Conservation (phyloP, 1,284 basidiomycete genomes). For the Pseudozyma thailandica region DNA sequence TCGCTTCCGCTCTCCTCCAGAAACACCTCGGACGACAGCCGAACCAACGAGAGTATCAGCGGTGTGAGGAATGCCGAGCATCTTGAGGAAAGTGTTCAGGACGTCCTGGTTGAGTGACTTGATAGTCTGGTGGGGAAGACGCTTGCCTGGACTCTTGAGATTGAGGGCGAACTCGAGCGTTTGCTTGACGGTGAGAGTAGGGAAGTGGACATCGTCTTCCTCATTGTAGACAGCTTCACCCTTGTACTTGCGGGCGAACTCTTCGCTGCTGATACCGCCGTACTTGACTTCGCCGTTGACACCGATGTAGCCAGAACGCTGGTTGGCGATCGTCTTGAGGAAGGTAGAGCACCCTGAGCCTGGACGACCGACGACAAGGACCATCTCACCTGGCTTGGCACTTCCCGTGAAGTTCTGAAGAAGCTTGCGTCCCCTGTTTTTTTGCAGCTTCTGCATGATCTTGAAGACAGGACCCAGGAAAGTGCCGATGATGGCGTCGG, state of each 20-base stretch:
- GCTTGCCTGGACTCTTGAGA: constrained; percentile 53
- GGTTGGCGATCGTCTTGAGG: constrained; percentile 73
- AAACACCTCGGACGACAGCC: constrained; percentile 69
- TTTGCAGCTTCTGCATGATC: constrained; percentile 45
- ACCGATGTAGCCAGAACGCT: constrained; percentile 67
- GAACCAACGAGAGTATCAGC: constrained; percentile 57
- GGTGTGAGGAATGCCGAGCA: constrained; percentile 54
- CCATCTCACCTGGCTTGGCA: constrained; percentile 75
- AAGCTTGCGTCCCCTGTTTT: constrained; percentile 24
- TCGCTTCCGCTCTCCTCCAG: constrained; percentile 60
- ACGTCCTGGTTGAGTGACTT: constrained; percentile 44
- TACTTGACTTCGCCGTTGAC: constrained; percentile 65
- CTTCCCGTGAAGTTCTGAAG: constrained; percentile 49
- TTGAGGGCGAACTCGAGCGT: constrained; percentile 56
- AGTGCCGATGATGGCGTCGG: constrained; percentile 66
- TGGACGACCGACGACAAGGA: constrained; percentile 72
- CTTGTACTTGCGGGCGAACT: constrained; percentile 69
- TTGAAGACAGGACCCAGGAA: constrained; percentile 62
- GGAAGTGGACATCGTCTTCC: constrained; percentile 55
- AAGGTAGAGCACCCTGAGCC: constrained; percentile 75
- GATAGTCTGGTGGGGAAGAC: constrained; percentile 44
- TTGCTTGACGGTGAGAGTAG: constrained; percentile 56
- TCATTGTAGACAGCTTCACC: constrained; percentile 56
- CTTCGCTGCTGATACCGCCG: constrained; percentile 71
- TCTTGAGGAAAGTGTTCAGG: constrained; percentile 63